Percentiles rank a stretch among this genome's conserved stretches.
Conservation (phyloP, 1,139 yeast species). For the Zygosaccharomyces sapae region DNA sequence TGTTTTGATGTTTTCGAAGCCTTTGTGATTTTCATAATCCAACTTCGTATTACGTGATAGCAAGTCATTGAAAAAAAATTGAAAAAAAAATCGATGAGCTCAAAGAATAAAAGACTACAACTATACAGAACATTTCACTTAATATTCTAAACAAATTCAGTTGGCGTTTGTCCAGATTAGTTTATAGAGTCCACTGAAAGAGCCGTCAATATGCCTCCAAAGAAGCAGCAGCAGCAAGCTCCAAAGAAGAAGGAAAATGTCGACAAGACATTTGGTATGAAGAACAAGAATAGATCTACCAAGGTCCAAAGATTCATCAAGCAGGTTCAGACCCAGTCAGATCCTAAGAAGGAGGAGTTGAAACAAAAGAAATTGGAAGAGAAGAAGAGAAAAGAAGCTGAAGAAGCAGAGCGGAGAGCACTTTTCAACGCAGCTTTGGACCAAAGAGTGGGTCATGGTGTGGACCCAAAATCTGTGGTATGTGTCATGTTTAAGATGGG, state of each 20-base stretch:
- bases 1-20: not conserved
- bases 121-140: not conserved
- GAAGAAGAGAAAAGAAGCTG: constrained; percentile 86
- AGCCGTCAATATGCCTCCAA: constrained; percentile 52
- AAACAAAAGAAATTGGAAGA: constrained; percentile 76
- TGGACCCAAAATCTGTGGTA: constrained; percentile 90
- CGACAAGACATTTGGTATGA: constrained; percentile 92
- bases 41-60: not conserved
- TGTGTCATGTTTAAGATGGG: constrained; percentile 92
- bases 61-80: not conserved
- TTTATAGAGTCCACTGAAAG: no score
- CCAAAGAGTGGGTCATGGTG: constrained; percentile 94
- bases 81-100: constrained; percentile 6
- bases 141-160: not conserved
- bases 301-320: constrained; percentile 83
- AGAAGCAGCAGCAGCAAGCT: constrained; percentile 62
- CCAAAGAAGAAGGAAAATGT: constrained; percentile 72
- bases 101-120: not conserved
- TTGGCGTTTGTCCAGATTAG: not conserved
- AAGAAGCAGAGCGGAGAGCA: constrained; percentile 80
- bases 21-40: not conserved
- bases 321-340: constrained; percentile 70
- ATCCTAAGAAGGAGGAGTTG: constrained; percentile 71
- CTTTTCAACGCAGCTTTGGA: constrained; percentile 63
- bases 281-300: constrained; percentile 87